A percentile compares a stretch with the other conserved stretches of the same genome.
These are phyloP conservation scores for Stachybotrys elegans DNA, from an alignment of 2,329 filamentous ascomycete genomes.

Conservation along the genomic window DNA sequence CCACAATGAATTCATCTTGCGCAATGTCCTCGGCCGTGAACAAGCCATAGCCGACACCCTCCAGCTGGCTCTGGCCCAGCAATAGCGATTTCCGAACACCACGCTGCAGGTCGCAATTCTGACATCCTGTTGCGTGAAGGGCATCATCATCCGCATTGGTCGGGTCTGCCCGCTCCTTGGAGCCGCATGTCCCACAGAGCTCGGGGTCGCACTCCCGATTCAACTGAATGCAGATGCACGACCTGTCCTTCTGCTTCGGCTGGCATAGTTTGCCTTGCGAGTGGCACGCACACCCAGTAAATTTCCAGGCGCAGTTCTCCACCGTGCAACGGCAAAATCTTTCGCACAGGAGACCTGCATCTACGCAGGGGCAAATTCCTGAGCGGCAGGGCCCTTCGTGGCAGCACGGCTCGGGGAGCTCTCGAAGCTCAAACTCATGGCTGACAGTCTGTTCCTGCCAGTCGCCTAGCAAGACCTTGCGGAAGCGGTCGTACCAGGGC, in stretches of 20 bases:
- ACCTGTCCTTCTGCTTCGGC: conserved; percentile 48
- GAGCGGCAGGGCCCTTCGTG: conserved; percentile 64
- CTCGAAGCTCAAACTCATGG: conserved; percentile 50
- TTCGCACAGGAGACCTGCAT: conserved; percentile 61
- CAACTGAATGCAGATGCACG: conserved; percentile 66
- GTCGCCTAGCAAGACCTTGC: conserved; percentile 48
- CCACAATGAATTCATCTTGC: conserved; percentile 69
- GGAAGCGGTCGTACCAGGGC: conserved; percentile 52
- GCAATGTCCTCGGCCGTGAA: conserved; percentile 65
- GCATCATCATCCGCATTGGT: conserved; percentile 56
- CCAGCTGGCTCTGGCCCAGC: conserved; percentile 64
- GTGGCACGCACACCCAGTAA: conserved; percentile 63
- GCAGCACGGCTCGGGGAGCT: conserved; percentile 59
- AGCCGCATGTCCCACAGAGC: conserved; percentile 68
- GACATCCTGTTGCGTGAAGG: conserved; percentile 56
- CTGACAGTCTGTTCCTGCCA: conserved; percentile 52
- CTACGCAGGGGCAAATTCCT: conserved; percentile 58
- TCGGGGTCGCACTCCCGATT: conserved; percentile 79
- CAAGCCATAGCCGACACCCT: conserved; percentile 67
- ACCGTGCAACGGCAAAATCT: conserved; percentile 63
- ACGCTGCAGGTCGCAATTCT: conserved; percentile 69
- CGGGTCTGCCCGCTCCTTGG: conserved; percentile 62
- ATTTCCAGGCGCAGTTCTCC: conserved; percentile 56
- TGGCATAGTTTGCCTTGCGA: conserved; percentile 54
- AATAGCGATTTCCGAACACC: conserved; percentile 60